Evolutionary conservation across 2,329 filamentous ascomycete species (phyloP).

Genomic region (Phialocephala subalpina): DNA sequence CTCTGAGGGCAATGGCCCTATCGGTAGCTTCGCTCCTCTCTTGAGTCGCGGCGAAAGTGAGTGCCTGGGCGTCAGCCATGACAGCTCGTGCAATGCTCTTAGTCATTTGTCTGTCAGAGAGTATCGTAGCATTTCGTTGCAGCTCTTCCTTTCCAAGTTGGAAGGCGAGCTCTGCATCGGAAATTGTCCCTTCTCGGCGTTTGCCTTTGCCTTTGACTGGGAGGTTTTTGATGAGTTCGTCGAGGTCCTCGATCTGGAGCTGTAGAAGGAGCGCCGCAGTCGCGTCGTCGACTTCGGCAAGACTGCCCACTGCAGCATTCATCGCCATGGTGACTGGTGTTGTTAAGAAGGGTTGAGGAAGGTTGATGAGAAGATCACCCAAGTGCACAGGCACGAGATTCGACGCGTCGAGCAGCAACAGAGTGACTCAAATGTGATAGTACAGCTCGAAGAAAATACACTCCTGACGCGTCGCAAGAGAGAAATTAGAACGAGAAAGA

Average conservation of each 20-base stretch:
- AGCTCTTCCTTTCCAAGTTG: conserved; percentile 26
- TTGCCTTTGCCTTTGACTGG: conserved; percentile 25
- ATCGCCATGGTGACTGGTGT: not conserved
- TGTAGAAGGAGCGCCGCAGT: conserved; percentile 34
- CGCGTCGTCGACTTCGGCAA: conserved; percentile 29
- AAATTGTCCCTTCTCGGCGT: conserved; percentile 7
- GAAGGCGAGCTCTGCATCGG: conserved; percentile 23
- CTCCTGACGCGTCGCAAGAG: conserved; percentile 47
- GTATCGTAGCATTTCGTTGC: not conserved
- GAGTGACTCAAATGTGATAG: not conserved
- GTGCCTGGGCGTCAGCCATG: too few relatives aligned
- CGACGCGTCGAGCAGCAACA: not conserved
- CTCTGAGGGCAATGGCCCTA: too few relatives aligned
- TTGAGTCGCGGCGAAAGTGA: too few relatives aligned
- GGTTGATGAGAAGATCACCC: not conserved
- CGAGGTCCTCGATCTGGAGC: conserved; percentile 33
- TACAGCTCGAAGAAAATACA: too few relatives aligned
- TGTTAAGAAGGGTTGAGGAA: conserved; percentile 23
- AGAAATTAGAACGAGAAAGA: conserved; percentile 62
- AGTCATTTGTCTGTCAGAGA: too few relatives aligned
- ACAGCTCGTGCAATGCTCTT: too few relatives aligned
- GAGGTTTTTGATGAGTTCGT: not conserved
- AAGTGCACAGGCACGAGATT: not conserved
- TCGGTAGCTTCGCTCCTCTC: too few relatives aligned
- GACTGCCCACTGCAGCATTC: not conserved